These are phyloP conservation scores for Friedmanniomyces simplex DNA, from an alignment of 495 filamentous ascomycete species.

Conservation along the genomic window DNA sequence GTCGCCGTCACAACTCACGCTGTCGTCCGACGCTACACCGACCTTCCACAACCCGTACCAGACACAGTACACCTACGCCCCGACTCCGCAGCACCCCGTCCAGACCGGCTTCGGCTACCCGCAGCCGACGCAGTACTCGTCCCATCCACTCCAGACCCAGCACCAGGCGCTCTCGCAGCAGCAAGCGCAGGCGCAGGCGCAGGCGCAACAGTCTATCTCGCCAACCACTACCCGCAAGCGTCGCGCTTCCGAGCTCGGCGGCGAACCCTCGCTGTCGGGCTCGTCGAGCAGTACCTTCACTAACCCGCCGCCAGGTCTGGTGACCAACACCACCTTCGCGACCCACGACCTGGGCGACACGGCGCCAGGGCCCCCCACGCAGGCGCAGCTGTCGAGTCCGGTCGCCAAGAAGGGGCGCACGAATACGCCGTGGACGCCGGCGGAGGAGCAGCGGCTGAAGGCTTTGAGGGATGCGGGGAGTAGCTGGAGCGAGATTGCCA, in stretches of 20 bases:
- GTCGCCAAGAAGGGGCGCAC: conserved; percentile 86
- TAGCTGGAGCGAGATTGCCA: conserved; percentile 96
- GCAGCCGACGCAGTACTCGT: conserved; percentile 6
- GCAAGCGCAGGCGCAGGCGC: conserved; percentile 4
- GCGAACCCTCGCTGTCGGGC: background rate
- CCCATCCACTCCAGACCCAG: conserved; percentile 10
- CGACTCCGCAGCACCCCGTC: conserved; percentile 4
- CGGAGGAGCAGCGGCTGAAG: conserved; percentile 87
- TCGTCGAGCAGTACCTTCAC: conserved; percentile 17
- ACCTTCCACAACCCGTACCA: conserved; percentile 14
- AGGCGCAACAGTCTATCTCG: conserved; percentile 1
- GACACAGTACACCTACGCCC: conserved; percentile 11
- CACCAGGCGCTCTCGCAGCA: conserved; percentile 8
- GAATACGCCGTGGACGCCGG: conserved; percentile 95
- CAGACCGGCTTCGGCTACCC: conserved; percentile 10
- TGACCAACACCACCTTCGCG: background rate
- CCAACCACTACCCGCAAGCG: conserved; percentile 19
- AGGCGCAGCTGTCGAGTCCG: conserved; percentile 32
- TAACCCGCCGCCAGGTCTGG: conserved; percentile 2
- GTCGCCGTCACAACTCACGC: conserved; percentile 22
- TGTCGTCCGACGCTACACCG: conserved; percentile 17
- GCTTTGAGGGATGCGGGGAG: conserved; percentile 84
- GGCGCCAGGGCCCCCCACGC: background rate
- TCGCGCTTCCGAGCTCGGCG: conserved; percentile 18
- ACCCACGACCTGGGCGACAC: conserved; percentile 1